These are phyloP conservation scores for Cercospora zeae-maydis DNA, from an alignment of 2,329 filamentous ascomycete genomes.

Conservation along the genomic window DNA sequence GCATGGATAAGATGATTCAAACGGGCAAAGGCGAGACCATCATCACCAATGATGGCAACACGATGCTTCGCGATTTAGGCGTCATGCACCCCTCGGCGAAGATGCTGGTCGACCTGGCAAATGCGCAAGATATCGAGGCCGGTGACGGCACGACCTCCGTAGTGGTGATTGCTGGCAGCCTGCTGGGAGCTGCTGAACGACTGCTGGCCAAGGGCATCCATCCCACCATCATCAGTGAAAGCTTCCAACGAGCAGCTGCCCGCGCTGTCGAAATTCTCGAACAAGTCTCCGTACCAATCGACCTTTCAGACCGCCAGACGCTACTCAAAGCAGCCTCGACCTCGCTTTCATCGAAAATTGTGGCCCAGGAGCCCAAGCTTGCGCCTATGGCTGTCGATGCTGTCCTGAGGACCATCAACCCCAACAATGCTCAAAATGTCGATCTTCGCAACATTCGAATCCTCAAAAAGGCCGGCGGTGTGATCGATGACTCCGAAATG, in stretches of 20 bases:
- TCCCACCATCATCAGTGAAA: constrained; percentile 94
- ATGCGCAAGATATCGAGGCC: constrained; percentile 96
- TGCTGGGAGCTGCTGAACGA: constrained; percentile 88
- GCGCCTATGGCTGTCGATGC: constrained; percentile 98
- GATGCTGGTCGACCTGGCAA: constrained; percentile 96
- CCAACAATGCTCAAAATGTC: constrained; percentile 93
- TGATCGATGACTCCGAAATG: constrained; percentile 97
- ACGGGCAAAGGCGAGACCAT: constrained; percentile 94
- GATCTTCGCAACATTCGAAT: constrained; percentile 95
- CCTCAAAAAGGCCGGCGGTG: constrained; percentile 95
- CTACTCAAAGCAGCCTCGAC: constrained; percentile 96
- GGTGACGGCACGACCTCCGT: constrained; percentile 98
- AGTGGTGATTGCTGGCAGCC: constrained; percentile 92
- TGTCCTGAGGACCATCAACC: constrained; percentile 90
- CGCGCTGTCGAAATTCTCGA: constrained; percentile 86
- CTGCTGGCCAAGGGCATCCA: constrained; percentile 90
- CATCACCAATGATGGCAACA: constrained; percentile 99
- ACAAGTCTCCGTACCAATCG: constrained; percentile 92
- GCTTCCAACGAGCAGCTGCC: constrained; percentile 90
- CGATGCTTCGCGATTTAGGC: constrained; percentile 98
- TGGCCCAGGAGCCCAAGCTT: constrained; percentile 93
- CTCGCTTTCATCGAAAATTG: constrained; percentile 96
- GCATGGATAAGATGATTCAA: constrained; percentile 99
- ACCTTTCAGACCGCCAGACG: constrained; percentile 79
- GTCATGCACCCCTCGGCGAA: constrained; percentile 99